Percentiles rank a stretch among this genome's conserved stretches.
Evolutionary conservation across 2,329 filamentous ascomycete genomes (phyloP).

Genomic region (Sclerotinia glacialis): DNA sequence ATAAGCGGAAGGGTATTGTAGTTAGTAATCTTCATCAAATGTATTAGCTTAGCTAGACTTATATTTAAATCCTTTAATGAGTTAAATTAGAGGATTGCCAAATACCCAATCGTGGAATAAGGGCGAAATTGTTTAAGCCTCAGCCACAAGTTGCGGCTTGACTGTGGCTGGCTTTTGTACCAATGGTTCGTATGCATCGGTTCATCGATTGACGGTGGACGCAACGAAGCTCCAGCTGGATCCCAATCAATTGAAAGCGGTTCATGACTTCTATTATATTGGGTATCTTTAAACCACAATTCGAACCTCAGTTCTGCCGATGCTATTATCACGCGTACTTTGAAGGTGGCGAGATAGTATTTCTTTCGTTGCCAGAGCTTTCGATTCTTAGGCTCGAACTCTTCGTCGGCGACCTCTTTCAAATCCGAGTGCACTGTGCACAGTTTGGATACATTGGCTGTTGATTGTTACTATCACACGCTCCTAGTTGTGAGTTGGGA

Average conservation of each 20-base stretch:
- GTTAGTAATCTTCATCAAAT: too few relatives aligned
- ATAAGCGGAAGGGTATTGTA: too few relatives aligned
- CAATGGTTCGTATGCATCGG: too few relatives aligned
- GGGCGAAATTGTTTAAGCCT: too few relatives aligned
- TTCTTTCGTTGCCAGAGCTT: constrained; percentile 40
- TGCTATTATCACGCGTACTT: constrained; percentile 54
- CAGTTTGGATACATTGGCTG: constrained; percentile 42
- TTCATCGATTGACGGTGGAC: constrained; percentile 8
- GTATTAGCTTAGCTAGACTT: too few relatives aligned
- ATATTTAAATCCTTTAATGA: too few relatives aligned
- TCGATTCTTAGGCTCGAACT: constrained; percentile 43
- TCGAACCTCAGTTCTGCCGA: constrained; percentile 52
- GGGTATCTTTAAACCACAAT: constrained; percentile 45
- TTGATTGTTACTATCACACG: not conserved
- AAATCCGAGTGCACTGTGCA: constrained; percentile 46
- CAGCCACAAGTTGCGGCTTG: too few relatives aligned
- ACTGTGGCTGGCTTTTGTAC: too few relatives aligned
- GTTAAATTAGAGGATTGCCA: too few relatives aligned
- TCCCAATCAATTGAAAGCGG: constrained; percentile 24
- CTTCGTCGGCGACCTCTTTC: constrained; percentile 41
- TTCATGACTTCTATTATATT: constrained; percentile 31
- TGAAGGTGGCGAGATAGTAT: constrained; percentile 46
- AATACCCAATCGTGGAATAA: too few relatives aligned
- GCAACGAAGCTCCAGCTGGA: constrained; percentile 12
- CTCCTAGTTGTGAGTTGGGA: not conserved